Evolutionary conservation across 176 grass and related monocot species (phyloP).

Genomic region (Phoenix dactylifera): DNA sequence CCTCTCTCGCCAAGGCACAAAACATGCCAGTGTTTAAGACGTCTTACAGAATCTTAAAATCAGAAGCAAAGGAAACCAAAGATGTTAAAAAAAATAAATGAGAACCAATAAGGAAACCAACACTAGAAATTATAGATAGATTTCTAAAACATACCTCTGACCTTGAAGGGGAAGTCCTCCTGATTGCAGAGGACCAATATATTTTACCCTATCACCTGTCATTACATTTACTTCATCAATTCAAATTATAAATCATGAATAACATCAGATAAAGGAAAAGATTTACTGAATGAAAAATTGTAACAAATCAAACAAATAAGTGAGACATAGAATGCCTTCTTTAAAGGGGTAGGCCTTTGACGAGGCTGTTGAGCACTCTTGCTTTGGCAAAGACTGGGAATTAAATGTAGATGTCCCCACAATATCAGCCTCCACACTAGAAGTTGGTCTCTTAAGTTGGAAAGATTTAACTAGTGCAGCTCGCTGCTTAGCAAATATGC

Average conservation of each 20-base stretch:
- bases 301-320: background rate
- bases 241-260: background rate
- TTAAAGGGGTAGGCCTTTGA: constrained; percentile 14
- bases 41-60: no score
- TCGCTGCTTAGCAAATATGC: constrained; percentile 5
- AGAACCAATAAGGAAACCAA: background rate
- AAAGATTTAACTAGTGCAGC: constrained; percentile 4
- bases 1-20: no score
- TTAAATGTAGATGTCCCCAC: constrained; percentile 11
- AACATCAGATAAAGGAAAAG: no score
- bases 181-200: constrained; percentile 33
- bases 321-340: background rate
- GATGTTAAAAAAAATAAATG: background rate
- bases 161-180: constrained; percentile 27
- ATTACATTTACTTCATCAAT: no score
- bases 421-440: constrained; percentile 14
- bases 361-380: constrained; percentile 10
- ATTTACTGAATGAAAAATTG: no score
- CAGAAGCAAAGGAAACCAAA: no score
- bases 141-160: constrained; percentile 27
- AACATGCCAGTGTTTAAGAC: no score
- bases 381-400: constrained; percentile 16
- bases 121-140: background rate
- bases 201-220: constrained; percentile 93
- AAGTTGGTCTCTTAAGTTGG: constrained; percentile 14